Conservation (phyloP, 129 eudicot genomes). For the Arctium minus region DNA sequence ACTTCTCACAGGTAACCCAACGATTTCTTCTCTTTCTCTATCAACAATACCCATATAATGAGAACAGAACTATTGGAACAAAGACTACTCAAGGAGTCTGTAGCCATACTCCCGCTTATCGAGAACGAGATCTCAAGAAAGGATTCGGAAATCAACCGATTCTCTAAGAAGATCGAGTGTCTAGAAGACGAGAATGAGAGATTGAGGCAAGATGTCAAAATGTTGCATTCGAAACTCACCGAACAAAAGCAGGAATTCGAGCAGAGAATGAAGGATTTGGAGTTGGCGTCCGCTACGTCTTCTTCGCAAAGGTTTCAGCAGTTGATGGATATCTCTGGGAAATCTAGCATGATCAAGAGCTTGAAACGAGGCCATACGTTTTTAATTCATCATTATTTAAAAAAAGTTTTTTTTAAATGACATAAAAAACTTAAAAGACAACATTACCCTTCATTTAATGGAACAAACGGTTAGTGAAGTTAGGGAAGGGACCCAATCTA, state of each 20-base stretch:
- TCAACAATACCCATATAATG: no score
- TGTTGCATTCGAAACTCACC: constrained; percentile 43
- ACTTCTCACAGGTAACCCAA: no score
- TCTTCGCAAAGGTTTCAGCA: constrained; percentile 49
- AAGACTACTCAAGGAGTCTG: constrained; percentile 63
- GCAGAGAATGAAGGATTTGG: constrained; percentile 29
- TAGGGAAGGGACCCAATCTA: no score
- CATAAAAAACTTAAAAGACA: no score
- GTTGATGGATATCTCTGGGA: constrained; percentile 32
- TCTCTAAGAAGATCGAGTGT: constrained; percentile 37
- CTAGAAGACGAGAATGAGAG: constrained; percentile 65
- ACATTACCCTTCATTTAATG: no score
- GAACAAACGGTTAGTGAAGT: no score
- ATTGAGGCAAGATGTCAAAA: constrained; percentile 54
- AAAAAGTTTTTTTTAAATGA: no score
- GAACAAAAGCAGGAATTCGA: constrained; percentile 49
- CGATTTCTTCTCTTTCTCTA: no score
- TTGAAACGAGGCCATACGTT: constrained; percentile 36
- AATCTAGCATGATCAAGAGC: constrained; percentile 36
- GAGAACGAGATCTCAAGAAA: constrained; percentile 60
- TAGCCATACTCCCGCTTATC: constrained; percentile 61
- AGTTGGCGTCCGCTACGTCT: constrained; percentile 6
- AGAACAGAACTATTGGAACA: constrained; percentile 71
- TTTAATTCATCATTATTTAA: no score
- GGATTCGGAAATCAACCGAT: constrained; percentile 32